Conservation (phyloP, 352 stramenopile genomes). For the Pythium brachiatum region DNA sequence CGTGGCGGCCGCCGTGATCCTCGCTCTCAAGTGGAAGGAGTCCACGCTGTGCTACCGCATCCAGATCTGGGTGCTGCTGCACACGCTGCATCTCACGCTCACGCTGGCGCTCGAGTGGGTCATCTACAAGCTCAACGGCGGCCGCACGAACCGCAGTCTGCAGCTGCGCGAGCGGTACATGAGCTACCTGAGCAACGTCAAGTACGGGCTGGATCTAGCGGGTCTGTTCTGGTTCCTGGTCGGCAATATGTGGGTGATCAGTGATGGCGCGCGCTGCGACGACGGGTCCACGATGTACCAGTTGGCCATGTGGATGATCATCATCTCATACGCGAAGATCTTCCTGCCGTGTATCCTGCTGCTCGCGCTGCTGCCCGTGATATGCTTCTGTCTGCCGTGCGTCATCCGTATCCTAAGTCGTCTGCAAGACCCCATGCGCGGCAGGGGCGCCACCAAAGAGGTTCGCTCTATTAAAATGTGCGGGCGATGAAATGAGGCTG, state of each 20-base stretch:
- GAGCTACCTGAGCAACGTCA: constrained; percentile 64
- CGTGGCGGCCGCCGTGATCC: constrained; percentile 45
- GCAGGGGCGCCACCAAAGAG: constrained; percentile 82
- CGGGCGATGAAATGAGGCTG: neutral
- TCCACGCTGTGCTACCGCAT: constrained; percentile 80
- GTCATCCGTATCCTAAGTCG: constrained; percentile 90
- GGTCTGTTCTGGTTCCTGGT: constrained; percentile 87
- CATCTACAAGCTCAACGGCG: constrained; percentile 71
- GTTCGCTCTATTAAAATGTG: constrained; percentile 23
- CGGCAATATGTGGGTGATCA: constrained; percentile 89
- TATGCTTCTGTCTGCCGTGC: constrained; percentile 93
- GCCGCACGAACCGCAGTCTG: constrained; percentile 52
- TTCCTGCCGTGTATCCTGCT: constrained; percentile 91
- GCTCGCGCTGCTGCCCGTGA: constrained; percentile 85
- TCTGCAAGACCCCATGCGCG: constrained; percentile 84
- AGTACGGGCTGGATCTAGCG: constrained; percentile 75
- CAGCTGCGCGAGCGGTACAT: constrained; percentile 68
- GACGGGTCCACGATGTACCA: constrained; percentile 79
- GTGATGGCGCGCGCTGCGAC: constrained; percentile 74
- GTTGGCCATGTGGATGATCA: constrained; percentile 88
- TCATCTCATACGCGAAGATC: constrained; percentile 93
- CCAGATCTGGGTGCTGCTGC: constrained; percentile 79
- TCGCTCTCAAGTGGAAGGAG: constrained; percentile 66
- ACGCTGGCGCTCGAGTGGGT: constrained; percentile 73
- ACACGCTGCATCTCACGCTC: constrained; percentile 66